phyloP scores from a whole-genome alignment of 2,329 filamentous ascomycete genomes.

The Teratosphaeria destructans region DNA sequence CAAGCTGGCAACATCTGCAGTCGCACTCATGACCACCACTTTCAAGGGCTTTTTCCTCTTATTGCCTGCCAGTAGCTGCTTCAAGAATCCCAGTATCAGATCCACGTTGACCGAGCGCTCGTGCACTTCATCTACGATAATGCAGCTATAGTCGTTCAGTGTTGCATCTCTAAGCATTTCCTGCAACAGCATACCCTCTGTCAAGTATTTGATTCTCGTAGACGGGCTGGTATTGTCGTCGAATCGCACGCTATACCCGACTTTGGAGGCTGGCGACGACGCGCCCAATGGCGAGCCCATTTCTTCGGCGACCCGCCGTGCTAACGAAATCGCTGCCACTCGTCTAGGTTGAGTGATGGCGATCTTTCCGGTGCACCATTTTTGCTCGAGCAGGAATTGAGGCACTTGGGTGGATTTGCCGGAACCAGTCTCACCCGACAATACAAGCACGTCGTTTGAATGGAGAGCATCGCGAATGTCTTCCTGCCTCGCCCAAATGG shows the following conservation, averaged over 20 bases:
- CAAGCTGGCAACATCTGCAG: slow-evolving; percentile 74
- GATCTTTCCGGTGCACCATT: slow-evolving; percentile 78
- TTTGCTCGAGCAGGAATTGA: slow-evolving; percentile 70
- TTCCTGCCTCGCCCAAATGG: slow-evolving; percentile 66
- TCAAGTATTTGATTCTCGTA: slow-evolving; percentile 86
- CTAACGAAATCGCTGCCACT: slow-evolving; percentile 86
- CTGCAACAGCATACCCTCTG: slow-evolving; percentile 91
- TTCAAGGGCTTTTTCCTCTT: slow-evolving; percentile 64
- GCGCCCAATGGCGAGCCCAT: slow-evolving; percentile 55
- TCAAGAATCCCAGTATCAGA: slow-evolving; percentile 77
- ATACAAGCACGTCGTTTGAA: slow-evolving; percentile 59
- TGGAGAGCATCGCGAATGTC: slow-evolving; percentile 57
- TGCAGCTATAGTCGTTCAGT: slow-evolving; percentile 73
- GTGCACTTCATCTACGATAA: slow-evolving; percentile 94
- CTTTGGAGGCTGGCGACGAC: slow-evolving; percentile 49
- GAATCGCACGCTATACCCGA: slow-evolving; percentile 93
- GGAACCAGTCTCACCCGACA: slow-evolving; percentile 90
- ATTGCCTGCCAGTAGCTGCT: slow-evolving; percentile 45
- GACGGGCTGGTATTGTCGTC: slow-evolving; percentile 74
- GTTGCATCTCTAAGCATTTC: slow-evolving; percentile 81
- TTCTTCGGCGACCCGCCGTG: slow-evolving; percentile 77
- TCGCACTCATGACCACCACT: slow-evolving; percentile 94
- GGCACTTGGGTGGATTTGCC: slow-evolving; percentile 96
- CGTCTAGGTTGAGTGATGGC: slow-evolving; percentile 90
- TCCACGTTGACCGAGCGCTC: slow-evolving; percentile 93